Conservation (phyloP, 1,284 basidiomycete genomes). For the Sporisorium scitamineum region DNA sequence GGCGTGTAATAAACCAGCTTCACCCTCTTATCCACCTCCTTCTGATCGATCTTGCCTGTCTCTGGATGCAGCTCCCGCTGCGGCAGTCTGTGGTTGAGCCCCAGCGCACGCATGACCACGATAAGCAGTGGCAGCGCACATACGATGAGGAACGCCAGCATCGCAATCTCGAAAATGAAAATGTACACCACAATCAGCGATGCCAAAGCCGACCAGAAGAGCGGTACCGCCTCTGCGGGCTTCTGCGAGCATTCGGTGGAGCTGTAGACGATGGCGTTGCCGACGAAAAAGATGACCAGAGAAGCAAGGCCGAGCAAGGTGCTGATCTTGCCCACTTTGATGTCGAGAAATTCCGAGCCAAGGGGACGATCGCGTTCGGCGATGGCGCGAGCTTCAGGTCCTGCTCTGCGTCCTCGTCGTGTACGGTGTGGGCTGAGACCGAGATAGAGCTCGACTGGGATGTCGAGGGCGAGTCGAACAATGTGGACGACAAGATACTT, state of each 20-base stretch:
- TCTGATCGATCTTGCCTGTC: slow-evolving; percentile 55
- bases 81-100: slow-evolving; percentile 42
- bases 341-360: slow-evolving; percentile 50
- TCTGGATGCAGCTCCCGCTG: slow-evolving; percentile 47
- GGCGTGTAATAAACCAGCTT: slow-evolving; percentile 58
- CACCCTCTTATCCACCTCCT: slow-evolving; percentile 50
- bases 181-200: slow-evolving; percentile 56
- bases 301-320: slow-evolving; percentile 54
- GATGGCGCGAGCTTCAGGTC: slow-evolving; percentile 41
- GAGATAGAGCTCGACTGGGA: slow-evolving; percentile 61
- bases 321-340: slow-evolving; percentile 42
- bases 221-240: slow-evolving; percentile 53
- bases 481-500: slow-evolving; percentile 58
- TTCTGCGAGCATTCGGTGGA: slow-evolving; percentile 50
- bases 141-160: slow-evolving; percentile 54
- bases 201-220: slow-evolving; percentile 54
- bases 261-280: slow-evolving; percentile 60
- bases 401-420: slow-evolving; percentile 35
- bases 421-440: slow-evolving; percentile 57
- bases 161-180: slow-evolving; percentile 54
- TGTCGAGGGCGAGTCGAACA: slow-evolving; percentile 40
- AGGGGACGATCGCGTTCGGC: slow-evolving; percentile 51
- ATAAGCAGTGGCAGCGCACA: slow-evolving; percentile 59
- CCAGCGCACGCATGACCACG: slow-evolving; percentile 53
- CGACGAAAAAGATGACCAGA: slow-evolving; percentile 58